These are phyloP conservation scores for Cyclotella cryptica DNA, from an alignment of 108 stramenopile genomes.

Conservation along the genomic window DNA sequence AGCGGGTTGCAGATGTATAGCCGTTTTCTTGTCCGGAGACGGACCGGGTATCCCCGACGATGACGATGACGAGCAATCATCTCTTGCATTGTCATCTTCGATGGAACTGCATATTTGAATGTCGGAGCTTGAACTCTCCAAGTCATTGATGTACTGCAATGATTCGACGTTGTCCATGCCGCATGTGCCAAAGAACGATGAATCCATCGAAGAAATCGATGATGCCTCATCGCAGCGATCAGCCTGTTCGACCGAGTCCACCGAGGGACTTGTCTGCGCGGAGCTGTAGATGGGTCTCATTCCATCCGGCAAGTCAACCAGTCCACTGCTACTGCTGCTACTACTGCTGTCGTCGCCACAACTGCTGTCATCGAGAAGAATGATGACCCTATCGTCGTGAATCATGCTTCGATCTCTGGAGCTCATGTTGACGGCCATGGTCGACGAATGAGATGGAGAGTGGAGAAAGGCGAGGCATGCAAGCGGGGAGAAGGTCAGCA, in stretches of 20 bases:
- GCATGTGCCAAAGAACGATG: neutral
- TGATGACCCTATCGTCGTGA: neutral
- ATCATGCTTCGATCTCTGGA: neutral
- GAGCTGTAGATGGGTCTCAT: neutral
- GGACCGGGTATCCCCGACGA: slow-evolving; percentile 14
- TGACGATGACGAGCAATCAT: neutral
- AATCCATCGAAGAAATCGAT: slow-evolving; percentile 5
- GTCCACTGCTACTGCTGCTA: neutral
- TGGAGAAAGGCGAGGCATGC: neutral
- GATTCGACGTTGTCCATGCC: neutral
- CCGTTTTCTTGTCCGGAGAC: neutral
- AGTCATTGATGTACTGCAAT: neutral
- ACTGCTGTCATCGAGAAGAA: neutral
- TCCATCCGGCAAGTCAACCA: neutral
- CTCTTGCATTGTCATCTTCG: neutral
- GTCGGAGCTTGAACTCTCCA: neutral
- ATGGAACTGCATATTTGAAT: neutral
- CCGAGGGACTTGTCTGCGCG: neutral
- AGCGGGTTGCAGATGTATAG: neutral
- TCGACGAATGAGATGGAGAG: neutral
- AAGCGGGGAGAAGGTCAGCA: neutral
- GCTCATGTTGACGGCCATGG: neutral
- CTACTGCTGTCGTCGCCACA: neutral
- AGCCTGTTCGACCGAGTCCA: neutral
- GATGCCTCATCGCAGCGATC: neutral